These are phyloP conservation scores for Taiwanofungus camphoratus DNA, from an alignment of 1,284 basidiomycete genomes.

Conservation along the genomic window DNA sequence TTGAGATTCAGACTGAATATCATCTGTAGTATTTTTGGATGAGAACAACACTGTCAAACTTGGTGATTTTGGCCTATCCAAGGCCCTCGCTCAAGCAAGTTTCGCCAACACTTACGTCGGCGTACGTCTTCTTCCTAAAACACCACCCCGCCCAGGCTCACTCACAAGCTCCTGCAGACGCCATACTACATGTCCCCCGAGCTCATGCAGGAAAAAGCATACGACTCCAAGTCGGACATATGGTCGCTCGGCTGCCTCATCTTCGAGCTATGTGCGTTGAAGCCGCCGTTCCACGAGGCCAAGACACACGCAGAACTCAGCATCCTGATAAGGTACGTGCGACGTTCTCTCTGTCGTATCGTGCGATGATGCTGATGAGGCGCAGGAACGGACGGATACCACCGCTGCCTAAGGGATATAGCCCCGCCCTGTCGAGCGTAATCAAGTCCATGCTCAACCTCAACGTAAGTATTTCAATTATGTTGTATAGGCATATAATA, in stretches of 20 bases:
- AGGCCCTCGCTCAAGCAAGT: conserved; percentile 80
- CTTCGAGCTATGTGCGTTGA: conserved; percentile 90
- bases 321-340: conserved; percentile 65
- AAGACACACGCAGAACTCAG: conserved; percentile 83
- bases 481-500: neutral
- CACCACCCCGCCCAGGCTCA: neutral
- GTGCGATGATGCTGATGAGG: neutral
- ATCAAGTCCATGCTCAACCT: conserved; percentile 86
- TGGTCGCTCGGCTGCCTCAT: conserved; percentile 97
- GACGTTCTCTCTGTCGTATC: too few species aligned
- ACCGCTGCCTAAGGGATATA: conserved; percentile 78
- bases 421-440: conserved; percentile 60
- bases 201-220: conserved; percentile 91
- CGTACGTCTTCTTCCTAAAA: conserved; percentile 40
- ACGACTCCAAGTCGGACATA: conserved; percentile 96
- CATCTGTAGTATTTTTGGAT: conserved; percentile 81
- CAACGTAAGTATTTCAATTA: conserved; percentile 49
- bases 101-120: conserved; percentile 98
- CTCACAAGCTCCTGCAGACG: conserved; percentile 49
- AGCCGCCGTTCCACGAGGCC: conserved; percentile 88
- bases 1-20: neutral
- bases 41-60: conserved; percentile 80
- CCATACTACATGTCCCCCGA: conserved; percentile 99
- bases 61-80: conserved; percentile 94
- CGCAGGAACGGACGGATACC: conserved; percentile 79